Conservation (phyloP, 768 basidiomycete species). For the Serendipita sp. region DNA sequence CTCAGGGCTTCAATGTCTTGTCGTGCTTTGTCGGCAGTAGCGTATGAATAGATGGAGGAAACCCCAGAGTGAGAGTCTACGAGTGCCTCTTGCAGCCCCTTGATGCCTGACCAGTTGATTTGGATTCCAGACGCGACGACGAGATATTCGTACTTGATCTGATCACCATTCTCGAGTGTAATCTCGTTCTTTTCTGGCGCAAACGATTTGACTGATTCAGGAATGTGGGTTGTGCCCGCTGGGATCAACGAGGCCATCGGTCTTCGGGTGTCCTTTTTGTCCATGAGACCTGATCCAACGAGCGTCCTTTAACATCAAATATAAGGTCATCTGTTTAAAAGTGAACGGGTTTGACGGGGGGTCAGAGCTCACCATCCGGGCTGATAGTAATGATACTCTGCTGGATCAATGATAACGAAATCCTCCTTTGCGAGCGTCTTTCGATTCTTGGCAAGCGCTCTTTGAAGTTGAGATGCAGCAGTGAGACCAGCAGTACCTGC, state of each 20-base stretch:
- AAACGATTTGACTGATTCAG: constrained; percentile 58
- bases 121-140: constrained; percentile 83
- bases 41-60: constrained; percentile 82
- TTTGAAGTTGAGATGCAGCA: constrained; percentile 76
- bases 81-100: constrained; percentile 55
- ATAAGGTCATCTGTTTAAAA: neutral
- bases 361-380: constrained; percentile 63
- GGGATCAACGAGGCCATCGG: constrained; percentile 61
- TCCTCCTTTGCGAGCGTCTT: constrained; percentile 56
- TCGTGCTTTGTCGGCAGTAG: constrained; percentile 83
- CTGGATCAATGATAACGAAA: constrained; percentile 71
- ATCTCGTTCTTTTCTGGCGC: constrained; percentile 59
- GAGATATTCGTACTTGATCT: constrained; percentile 65
- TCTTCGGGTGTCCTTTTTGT: constrained; percentile 43
- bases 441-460: constrained; percentile 57
- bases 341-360: neutral
- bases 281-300: constrained; percentile 66
- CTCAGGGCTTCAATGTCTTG: constrained; percentile 59
- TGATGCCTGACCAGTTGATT: constrained; percentile 69
- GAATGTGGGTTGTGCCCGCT: constrained; percentile 48
- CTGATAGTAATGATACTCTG: constrained; percentile 77
- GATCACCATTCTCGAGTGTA: constrained; percentile 51
- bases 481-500: constrained; percentile 68
- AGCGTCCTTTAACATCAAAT: constrained; percentile 47
- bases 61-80: constrained; percentile 65